phyloP scores from a whole-genome alignment of 352 stramenopile species.

The Globisporangium ultimum region DNA sequence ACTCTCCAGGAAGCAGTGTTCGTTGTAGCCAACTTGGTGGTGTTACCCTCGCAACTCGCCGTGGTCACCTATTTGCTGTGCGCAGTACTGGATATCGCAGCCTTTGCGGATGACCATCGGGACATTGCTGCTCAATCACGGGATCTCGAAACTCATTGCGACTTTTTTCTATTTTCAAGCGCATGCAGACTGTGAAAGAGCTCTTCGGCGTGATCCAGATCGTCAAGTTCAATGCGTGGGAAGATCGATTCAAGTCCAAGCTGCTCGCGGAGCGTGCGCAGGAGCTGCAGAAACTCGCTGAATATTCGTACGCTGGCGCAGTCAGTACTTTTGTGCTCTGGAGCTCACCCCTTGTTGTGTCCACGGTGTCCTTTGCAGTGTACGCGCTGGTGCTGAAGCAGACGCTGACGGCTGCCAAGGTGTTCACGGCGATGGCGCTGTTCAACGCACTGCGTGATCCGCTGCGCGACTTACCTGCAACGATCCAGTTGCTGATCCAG shows the following conservation, averaged over 20 bases:
- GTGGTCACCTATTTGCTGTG: no score
- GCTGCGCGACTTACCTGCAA: constrained; percentile 26
- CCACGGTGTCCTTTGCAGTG: constrained; percentile 40
- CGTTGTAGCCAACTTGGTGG: no score
- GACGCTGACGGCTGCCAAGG: constrained; percentile 39
- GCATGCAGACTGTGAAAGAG: constrained; percentile 44
- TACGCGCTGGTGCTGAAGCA: constrained; percentile 38
- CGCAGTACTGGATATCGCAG: no score
- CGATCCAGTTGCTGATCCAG: constrained; percentile 40
- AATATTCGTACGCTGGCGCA: constrained; percentile 51
- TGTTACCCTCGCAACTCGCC: no score
- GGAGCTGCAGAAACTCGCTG: constrained; percentile 58
- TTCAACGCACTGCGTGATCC: constrained; percentile 44
- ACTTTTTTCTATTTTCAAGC: no score
- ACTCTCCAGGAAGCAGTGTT: no score
- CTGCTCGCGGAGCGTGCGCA: constrained; percentile 45
- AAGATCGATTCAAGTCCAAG: constrained; percentile 70
- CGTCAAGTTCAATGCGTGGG: constrained; percentile 92
- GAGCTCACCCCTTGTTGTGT: constrained; percentile 41
- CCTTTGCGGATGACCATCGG: no score
- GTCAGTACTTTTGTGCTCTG: constrained; percentile 62
- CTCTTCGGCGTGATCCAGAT: constrained; percentile 73
- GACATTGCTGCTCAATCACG: no score
- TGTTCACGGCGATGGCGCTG: constrained; percentile 50
- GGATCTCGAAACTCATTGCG: no score